Evolutionary conservation across 2,329 filamentous ascomycete genomes (phyloP), one percentile per base, ranked within the genome.

Genomic region (Xylaria sp.): DNA sequence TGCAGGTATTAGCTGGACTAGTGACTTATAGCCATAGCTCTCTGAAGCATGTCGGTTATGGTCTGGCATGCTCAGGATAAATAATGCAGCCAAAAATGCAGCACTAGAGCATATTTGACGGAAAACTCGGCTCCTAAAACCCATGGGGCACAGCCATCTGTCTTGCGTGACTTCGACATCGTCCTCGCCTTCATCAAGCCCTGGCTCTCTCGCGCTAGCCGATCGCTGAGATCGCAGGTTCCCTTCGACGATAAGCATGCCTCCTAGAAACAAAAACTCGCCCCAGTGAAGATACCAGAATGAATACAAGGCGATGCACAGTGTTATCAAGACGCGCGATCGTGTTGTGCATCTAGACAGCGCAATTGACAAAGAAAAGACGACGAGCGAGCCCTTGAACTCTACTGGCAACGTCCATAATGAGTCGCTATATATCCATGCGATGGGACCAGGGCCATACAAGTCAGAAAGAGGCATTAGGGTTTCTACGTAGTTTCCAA

Each of bases 391-490:
- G 69, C 75, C 72, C 54, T 73, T 73, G 62, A 79, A 80, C 71
- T 80, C 79, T 36, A 80, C 72, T 0, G 78, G 78, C 33, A 80
- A 69, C 1, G 79, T 81, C 79, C 79, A 80, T 17, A 79, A 63
- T 39, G 77, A 77, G 15, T 74, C 65, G 67, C 79, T 77, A 66
- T 80, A 80, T 17, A 56, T 38, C 67, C 68, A 72, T 0, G 42
- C 22, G 7, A 39, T 17, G 0, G 36, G 57, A 7, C 59, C 53
- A 13, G 69, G 65, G 13, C 22, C 53, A 31, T 68, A 76, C 2
- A 73, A 62, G 38, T 75, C 71, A 4, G 67, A 70, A 5, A 73
- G 56, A 0, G 44, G 25, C 20, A 69, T 13, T 1, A 72, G 36
- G 1, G 58, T 63, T 2, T 25, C 29, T 4, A 9, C 49, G 33